Evolutionary conservation across 164 flowering plant genomes (phyloP), one percentile per base, ranked within the genome.

Genomic region (Annona cherimola): DNA sequence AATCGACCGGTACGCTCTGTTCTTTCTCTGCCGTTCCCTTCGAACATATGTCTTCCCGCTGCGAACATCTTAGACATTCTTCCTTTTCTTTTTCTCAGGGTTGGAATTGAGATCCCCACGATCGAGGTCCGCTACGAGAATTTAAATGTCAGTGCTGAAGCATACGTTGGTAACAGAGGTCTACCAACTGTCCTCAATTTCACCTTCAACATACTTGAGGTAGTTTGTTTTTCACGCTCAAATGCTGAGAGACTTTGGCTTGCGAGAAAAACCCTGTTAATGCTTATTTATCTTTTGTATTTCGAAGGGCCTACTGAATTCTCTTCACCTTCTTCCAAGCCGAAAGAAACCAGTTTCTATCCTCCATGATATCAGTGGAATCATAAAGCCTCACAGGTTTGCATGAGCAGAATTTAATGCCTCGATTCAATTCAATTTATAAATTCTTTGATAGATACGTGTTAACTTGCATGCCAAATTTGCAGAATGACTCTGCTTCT

Each of bases 111-210:
- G 42, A 88, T 87, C 46, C 98, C 98, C 3, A 86, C 93, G 2
- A 87, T 95, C 1, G 97, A 95, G 81, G 94, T 93, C 4, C 75
- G 97, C 72, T 95, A 82, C 70, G 84, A 90, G 81, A 76, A 90
- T 75, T 80, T 94, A 71, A 89, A 80, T 3, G 70, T 94, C 2
- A 94, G 86, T 78, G 99, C 96, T 1, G 84, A 91, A 61, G 88
- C 90, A 72, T 72, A 82, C 39, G 68, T 91, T 1, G 98, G 98
- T 1, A 79, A 42, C 42, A 85, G 99, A 76, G 96, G 92, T 43
- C 88, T 92, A 42, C 99, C 98, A 0, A 86, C 93, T 0, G 84
- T 94, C 11, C 82, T 86, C 11, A 92, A 94, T 71, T 69, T 69
- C 59, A 18, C 42, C 2, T 40, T 42, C 61, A 69, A 75, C 39